Evolutionary conservation across 805 yeast species (phyloP), one percentile per base, ranked within the genome.

Genomic region (Ogataea parapolymorpha): DNA sequence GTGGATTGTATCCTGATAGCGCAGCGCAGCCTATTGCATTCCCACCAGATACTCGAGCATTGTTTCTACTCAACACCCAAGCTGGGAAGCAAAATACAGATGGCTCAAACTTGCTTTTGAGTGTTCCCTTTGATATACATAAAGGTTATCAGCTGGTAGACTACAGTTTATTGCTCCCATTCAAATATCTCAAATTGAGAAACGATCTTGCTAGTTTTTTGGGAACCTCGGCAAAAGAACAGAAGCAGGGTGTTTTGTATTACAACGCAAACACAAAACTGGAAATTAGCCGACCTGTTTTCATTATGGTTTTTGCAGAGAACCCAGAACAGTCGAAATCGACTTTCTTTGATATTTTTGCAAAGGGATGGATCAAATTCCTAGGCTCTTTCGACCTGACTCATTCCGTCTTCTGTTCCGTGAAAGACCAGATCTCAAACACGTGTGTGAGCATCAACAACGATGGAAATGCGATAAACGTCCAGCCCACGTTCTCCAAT

Each of bases 341-440:
- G 24, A 35, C 40, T 6, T 65, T 70, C 37, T 71, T 74, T 50
- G 77, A 73, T 44, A 43, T 49, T 1, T 61, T 74, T 50, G 72
- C 76, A 0, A 49, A 52, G 18, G 56, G 54, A 10, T 74, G 77
- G 79, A 49, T 64, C 3, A 51, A 55, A 16, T 56, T 55, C 7
- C 44, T 64, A 10, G 55, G 61, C 11, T 57, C 64, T 36, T 53
- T 55, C 12, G 58, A 59, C 22, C 55, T 75, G 25, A 46, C 72
- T 2, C 65, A 66, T 33, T 72, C 77, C 0, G 57, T 59, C 2
- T 71, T 71, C 45, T 75, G 80, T 45, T 67, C 73, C 3, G 55
- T 68, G 4, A 61, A 62, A 36, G 35, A 48, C 1, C 26, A 44
- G 1, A 40, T 45, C 5, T 52, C 58, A 12, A 62, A 76, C 31